phyloP scores from a whole-genome alignment of 495 filamentous ascomycete species.

The Penicillium cosmopolitanum region DNA sequence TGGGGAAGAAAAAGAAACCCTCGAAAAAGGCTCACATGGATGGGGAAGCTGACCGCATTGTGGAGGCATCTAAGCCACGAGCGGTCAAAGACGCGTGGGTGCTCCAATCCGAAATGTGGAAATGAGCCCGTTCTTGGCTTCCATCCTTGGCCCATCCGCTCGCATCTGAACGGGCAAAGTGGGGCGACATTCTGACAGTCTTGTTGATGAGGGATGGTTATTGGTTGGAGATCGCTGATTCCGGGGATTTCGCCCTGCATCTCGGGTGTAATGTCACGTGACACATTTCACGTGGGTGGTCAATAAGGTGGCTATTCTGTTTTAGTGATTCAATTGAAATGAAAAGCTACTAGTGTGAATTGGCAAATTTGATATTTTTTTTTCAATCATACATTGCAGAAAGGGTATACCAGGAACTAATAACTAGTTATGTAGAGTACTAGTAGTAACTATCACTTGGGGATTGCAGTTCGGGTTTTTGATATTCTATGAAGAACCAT shows the following conservation, averaged over 20 bases:
- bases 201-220: not conserved
- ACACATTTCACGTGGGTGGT: too few relatives aligned
- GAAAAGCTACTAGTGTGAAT: too few relatives aligned
- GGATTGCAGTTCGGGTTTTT: too few relatives aligned
- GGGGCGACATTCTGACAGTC: not conserved
- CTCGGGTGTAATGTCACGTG: too few relatives aligned
- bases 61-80: slow-evolving; percentile 1
- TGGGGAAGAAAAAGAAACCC: not conserved
- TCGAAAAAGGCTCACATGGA: not conserved
- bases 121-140: not conserved
- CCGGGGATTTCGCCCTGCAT: not conserved
- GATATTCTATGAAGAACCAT: too few relatives aligned
- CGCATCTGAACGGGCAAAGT: not conserved
- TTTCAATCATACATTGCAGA: too few relatives aligned
- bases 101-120: not conserved
- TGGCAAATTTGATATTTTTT: too few relatives aligned
- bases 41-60: not conserved
- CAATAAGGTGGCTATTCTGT: too few relatives aligned
- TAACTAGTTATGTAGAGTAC: too few relatives aligned
- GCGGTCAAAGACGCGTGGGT: slow-evolving; percentile 5
- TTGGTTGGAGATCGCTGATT: not conserved
- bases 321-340: too few relatives aligned
- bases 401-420: too few relatives aligned
- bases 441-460: too few relatives aligned
- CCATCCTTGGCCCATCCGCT: not conserved